phyloP scores from a whole-genome alignment of 2,329 filamentous ascomycete species.

The Thelonectria discophora region DNA sequence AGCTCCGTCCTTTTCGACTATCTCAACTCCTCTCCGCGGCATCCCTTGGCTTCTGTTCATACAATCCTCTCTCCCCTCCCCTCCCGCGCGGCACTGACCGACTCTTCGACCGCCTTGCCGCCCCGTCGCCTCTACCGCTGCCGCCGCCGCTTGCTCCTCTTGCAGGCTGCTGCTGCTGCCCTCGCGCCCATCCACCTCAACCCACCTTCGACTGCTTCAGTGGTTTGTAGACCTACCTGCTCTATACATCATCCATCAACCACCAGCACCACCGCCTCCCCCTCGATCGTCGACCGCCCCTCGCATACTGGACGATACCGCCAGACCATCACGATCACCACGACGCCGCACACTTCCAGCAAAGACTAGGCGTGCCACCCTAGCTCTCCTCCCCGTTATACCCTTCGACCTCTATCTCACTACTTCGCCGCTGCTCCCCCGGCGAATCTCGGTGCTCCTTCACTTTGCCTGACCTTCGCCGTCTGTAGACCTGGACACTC shows the following conservation, averaged over 20 bases:
- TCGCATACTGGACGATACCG: constrained; percentile 7
- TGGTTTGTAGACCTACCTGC: constrained; percentile 13
- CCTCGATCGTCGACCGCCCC: constrained; percentile 15
- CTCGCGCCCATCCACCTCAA: constrained; percentile 24
- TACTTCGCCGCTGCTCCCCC: constrained; percentile 26
- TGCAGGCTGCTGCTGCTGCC: constrained; percentile 15
- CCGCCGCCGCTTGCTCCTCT: constrained; percentile 6
- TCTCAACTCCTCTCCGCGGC: constrained; percentile 21
- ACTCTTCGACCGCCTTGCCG: constrained; percentile 19
- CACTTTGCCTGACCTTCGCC: constrained; percentile 35
- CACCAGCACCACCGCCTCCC: constrained; percentile 12
- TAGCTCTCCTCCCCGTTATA: constrained; percentile 33
- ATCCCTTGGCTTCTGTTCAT: constrained; percentile 20
- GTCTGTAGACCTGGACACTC: constrained; percentile 27
- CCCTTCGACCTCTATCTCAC: constrained; percentile 28
- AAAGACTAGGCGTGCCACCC: constrained; percentile 34
- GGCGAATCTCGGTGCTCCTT: constrained; percentile 25
- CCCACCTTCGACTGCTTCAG: constrained; percentile 22
- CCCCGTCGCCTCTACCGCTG: constrained; percentile 3
- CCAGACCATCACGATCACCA: constrained; percentile 15
- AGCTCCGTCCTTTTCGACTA: constrained; percentile 26
- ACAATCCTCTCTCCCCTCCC: constrained; percentile 7
- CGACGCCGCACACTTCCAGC: constrained; percentile 35
- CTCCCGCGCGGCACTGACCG: constrained; percentile 19
- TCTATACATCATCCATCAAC: constrained; percentile 17